These are phyloP conservation scores for Torulaspora pretoriensis DNA, from an alignment of 1,139 yeast species.

Conservation along the genomic window DNA sequence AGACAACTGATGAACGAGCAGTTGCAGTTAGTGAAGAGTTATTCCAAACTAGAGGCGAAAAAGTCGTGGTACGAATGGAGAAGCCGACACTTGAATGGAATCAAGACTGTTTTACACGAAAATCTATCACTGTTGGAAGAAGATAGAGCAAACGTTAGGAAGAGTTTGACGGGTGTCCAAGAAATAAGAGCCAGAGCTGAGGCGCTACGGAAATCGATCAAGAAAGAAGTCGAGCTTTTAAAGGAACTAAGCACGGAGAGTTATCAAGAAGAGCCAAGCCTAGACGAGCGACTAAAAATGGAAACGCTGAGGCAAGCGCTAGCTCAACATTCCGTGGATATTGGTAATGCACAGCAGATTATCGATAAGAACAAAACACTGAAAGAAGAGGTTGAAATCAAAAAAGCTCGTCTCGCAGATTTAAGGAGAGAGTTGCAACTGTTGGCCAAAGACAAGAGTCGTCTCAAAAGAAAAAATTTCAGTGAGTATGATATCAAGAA, in stretches of 20 bases:
- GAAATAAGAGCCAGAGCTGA: constrained; percentile 44
- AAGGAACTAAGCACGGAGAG: constrained; percentile 40
- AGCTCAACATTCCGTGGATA: constrained; percentile 3
- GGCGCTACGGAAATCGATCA: constrained; percentile 46
- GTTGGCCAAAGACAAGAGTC: constrained; percentile 15
- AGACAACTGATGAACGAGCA: constrained; percentile 22
- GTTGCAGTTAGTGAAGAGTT: constrained; percentile 24
- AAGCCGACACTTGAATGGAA: constrained; percentile 31
- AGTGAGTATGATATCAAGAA: constrained; percentile 23
- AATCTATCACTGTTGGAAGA: constrained; percentile 49
- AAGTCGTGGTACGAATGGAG: constrained; percentile 37
- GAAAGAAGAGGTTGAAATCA: constrained; percentile 1
- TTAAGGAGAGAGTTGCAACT: constrained; percentile 16
- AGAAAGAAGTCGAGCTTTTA: constrained; percentile 45
- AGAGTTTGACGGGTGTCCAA: constrained; percentile 38
- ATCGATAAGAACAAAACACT: constrained; percentile 1
- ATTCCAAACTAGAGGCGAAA: constrained; percentile 30
- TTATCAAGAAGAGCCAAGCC: constrained; percentile 20
- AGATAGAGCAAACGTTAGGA: constrained; percentile 39
- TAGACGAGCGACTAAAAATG: constrained; percentile 34
- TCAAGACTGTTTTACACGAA: constrained; percentile 38
- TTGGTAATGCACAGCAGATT: constrained; percentile 4
- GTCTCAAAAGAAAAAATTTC: constrained; percentile 19
- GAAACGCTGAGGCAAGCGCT: constrained; percentile 25
- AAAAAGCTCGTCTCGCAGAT: constrained; percentile 3